Evolutionary conservation across 306 rosid species (phyloP).

Genomic region (Oemleria cerasiformis): DNA sequence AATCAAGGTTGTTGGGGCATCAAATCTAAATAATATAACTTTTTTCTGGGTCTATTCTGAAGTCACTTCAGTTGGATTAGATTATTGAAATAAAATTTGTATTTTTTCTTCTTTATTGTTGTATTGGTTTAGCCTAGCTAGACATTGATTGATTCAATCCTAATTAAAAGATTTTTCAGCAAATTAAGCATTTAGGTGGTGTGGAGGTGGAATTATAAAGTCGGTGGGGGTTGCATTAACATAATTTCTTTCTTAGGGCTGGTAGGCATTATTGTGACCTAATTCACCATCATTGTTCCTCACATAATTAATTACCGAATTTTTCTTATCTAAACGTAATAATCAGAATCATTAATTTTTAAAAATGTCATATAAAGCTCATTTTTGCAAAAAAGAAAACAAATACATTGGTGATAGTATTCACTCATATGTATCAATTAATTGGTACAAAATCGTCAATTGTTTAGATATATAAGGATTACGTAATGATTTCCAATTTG

Average conservation of each 20-base stretch:
- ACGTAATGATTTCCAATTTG: too few species aligned
- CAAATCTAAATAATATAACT: conserved; percentile 13
- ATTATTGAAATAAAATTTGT: not conserved
- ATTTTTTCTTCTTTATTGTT: not conserved
- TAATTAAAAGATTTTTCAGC: not conserved
- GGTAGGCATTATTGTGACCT: not conserved
- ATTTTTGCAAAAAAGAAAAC: too few species aligned
- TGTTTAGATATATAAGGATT: too few species aligned
- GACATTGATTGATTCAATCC: not conserved
- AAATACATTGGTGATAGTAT: too few species aligned
- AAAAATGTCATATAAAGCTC: too few species aligned
- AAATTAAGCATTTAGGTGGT: not conserved
- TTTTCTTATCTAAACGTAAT: not conserved
- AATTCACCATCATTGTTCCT: too few species aligned
- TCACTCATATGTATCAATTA: too few species aligned
- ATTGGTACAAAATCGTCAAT: too few species aligned
- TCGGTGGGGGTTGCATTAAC: conserved; percentile 7
- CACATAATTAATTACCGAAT: too few species aligned
- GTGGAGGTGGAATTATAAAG: not conserved
- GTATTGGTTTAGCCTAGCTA: too few species aligned
- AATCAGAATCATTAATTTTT: too few species aligned
- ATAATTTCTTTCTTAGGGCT: not conserved
- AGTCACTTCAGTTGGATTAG: not conserved
- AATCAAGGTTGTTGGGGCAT: conserved; percentile 25
- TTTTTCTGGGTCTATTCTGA: not conserved